Evolutionary conservation across 176 grass and related monocot species (phyloP).

Genomic region (Raddia distichophylla): DNA sequence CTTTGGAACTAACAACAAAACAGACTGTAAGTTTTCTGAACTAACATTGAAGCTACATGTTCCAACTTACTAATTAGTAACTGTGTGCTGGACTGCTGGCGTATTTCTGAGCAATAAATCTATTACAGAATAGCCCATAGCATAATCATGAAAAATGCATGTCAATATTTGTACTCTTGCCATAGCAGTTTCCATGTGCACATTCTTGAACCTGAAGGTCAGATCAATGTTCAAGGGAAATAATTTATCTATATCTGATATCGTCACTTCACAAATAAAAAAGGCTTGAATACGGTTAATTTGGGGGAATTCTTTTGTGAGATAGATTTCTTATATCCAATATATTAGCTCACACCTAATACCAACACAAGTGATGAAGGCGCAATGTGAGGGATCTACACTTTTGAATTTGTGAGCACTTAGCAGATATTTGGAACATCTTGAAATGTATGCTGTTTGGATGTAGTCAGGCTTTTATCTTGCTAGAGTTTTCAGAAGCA

Average conservation of each 20-base stretch:
- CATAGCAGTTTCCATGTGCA: neutral
- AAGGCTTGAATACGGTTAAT: neutral
- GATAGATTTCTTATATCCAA: neutral
- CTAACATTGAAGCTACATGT: neutral
- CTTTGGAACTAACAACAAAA: slow-evolving; percentile 33
- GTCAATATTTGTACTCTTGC: slow-evolving; percentile 16
- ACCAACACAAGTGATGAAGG: neutral
- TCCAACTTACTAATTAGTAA: slow-evolving; percentile 11
- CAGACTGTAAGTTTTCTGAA: slow-evolving; percentile 47
- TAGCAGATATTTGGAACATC: neutral
- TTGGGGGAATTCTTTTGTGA: neutral
- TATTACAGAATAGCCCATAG: neutral
- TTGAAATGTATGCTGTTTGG: neutral
- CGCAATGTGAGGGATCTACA: neutral
- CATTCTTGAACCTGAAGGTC: neutral
- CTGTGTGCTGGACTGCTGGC: neutral
- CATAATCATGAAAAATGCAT: neutral
- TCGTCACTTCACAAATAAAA: neutral
- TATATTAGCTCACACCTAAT: slow-evolving; percentile 24
- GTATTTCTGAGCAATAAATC: slow-evolving; percentile 8
- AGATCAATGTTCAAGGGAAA: slow-evolving; percentile 17
- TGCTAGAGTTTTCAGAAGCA: neutral
- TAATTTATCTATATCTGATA: neutral
- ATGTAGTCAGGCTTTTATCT: neutral
- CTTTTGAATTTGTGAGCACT: neutral